Evolutionary conservation across 352 stramenopile genomes (phyloP), one percentile per base, ranked within the genome.

Genomic region (Phytophthora palmivora): DNA sequence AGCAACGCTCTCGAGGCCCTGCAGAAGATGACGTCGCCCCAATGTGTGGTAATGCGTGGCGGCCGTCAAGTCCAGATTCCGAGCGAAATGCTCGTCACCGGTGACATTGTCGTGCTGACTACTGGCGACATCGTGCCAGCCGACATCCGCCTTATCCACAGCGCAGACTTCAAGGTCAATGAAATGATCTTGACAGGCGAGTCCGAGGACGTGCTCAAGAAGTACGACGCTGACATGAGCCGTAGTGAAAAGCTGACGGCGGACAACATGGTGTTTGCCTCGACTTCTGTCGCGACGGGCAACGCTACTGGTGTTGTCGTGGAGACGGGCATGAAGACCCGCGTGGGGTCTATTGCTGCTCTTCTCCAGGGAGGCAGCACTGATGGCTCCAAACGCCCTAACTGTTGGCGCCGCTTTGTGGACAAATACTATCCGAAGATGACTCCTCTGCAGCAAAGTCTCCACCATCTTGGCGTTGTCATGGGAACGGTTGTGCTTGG

Each of bases 141-240:
- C 1, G 96, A 98, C 65, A 89, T 96, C 18, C 70, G 93, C n/a
- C 79, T 98, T 5, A 72, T 96, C 9, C 78, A 87, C 49, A 96
- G 91, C 59, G 81, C 85, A 0, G 73, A 90, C 49, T 82, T 92
- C 32, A 87, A 93, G 58, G 82, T 98, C 5, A 97, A 98, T 68
- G 94, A 98, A 79, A 97, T 93, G 61, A 97, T 90, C 56, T 77
- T 98, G 5, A 98, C 96, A 6, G 96, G 96, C 38, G 96, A 98
- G 65, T 91, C 92, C 2, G 70, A 92, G 37, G 92, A 89, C 46
- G 82, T 91, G 43, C 53, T 87, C 9, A 91, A 93, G 72, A 84
- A 85, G 41, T 82, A 72, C 30, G 76, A 91, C 54, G 72, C 70
- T 1, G 63, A 79, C 26, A 70, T 71, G 60, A 70, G 59, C 15